These are phyloP conservation scores for Smallanthus sonchifolius DNA, from an alignment of 129 eudicot species.

Conservation along the genomic window DNA sequence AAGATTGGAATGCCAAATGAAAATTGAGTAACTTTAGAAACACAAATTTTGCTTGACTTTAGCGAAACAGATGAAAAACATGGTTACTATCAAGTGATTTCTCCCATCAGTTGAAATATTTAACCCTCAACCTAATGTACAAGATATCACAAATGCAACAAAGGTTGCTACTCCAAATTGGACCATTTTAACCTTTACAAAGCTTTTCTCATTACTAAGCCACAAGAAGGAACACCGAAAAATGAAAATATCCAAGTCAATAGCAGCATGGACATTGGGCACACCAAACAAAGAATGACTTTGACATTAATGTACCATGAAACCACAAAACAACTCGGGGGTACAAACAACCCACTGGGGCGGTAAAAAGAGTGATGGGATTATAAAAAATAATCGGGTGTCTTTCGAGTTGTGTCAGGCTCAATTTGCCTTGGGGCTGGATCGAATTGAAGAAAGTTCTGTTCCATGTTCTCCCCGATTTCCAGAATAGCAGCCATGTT, in stretches of 20 bases:
- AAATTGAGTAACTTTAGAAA: too few species aligned
- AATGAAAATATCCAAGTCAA: background rate
- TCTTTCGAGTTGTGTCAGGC: constrained; percentile 79
- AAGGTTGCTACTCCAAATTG: too few species aligned
- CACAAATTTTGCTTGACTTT: too few species aligned
- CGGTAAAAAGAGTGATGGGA: background rate
- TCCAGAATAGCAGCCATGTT: constrained; percentile 80
- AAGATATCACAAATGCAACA: too few species aligned
- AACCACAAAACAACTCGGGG: constrained; percentile 36
- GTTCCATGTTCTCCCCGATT: constrained; percentile 87
- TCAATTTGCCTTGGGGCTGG: constrained; percentile 90
- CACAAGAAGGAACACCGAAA: too few species aligned
- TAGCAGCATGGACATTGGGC: background rate
- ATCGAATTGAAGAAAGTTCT: constrained; percentile 83
- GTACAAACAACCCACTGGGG: constrained; percentile 31
- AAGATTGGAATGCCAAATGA: too few species aligned
- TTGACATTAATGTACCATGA: constrained; percentile 23
- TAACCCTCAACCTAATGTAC: too few species aligned
- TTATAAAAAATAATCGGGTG: constrained; percentile 84
- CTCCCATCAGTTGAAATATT: too few species aligned
- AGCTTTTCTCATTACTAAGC: too few species aligned
- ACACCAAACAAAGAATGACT: constrained; percentile 51
- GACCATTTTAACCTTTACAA: too few species aligned
- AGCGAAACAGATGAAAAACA: too few species aligned
- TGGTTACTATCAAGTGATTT: too few species aligned